These are phyloP conservation scores for Erodium texanum DNA, from an alignment of 441 rosid species.

Conservation along the genomic window DNA sequence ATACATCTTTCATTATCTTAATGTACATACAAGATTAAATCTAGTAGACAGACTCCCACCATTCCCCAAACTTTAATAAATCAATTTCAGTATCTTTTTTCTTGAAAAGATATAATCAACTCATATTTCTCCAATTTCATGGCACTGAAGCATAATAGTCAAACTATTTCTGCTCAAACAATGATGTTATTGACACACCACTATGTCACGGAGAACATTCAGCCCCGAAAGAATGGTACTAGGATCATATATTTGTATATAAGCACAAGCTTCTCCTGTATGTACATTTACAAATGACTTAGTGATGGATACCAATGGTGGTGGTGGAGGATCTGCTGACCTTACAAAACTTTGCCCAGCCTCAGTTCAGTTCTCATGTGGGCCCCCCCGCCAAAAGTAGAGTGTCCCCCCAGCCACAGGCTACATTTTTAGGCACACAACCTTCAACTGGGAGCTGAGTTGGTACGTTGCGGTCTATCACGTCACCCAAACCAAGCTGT, in stretches of 20 bases:
- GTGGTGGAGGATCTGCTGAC: constrained; percentile 21
- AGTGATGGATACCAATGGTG: background rate
- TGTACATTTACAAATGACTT: constrained; percentile 21
- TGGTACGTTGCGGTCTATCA: constrained; percentile 74
- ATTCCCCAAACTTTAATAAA: too few species aligned
- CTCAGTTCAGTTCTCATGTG: constrained; percentile 27
- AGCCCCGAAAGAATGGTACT: constrained; percentile 21
- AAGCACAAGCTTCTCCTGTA: constrained; percentile 16
- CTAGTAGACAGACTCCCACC: too few species aligned
- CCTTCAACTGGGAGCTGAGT: constrained; percentile 56
- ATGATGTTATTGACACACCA: too few species aligned
- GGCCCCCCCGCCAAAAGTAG: constrained; percentile 59
- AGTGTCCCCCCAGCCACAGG: constrained; percentile 99
- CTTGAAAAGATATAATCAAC: too few species aligned
- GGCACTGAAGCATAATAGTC: too few species aligned
- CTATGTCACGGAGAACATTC: background rate
- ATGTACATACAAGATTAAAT: too few species aligned
- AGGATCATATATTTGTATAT: constrained; percentile 15
- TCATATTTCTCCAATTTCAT: too few species aligned
- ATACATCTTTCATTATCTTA: too few species aligned
- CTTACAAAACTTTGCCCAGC: constrained; percentile 51
- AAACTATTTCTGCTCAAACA: too few species aligned
- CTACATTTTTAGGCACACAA: constrained; percentile 48
- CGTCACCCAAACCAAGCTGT: constrained; percentile 97
- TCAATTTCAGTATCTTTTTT: too few species aligned